Evolutionary conservation across 2,329 filamentous ascomycete species (phyloP).

Genomic region (Fusarium sp.): DNA sequence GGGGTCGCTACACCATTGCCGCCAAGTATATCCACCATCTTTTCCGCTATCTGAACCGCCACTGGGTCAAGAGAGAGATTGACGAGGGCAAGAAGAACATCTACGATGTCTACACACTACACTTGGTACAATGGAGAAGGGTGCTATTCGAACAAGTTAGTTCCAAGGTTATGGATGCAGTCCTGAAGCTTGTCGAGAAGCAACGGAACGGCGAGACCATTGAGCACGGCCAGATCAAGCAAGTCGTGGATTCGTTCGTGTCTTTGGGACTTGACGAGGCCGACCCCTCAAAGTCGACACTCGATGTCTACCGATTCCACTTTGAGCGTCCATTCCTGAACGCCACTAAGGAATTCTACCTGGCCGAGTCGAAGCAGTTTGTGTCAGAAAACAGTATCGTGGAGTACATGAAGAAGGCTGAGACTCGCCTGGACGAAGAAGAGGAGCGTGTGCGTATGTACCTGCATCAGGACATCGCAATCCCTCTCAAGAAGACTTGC

Average conservation of each 20-base stretch:
- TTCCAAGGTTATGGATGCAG: slow-evolving; percentile 92
- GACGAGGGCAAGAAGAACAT: slow-evolving; percentile 99
- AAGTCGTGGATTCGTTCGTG: slow-evolving; percentile 95
- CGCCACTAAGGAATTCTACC: slow-evolving; percentile 88
- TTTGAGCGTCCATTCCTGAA: slow-evolving; percentile 94
- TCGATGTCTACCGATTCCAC: slow-evolving; percentile 92
- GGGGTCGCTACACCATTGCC: slow-evolving; percentile 93
- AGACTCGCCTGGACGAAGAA: slow-evolving; percentile 88
- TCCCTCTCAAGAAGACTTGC: slow-evolving; percentile 86
- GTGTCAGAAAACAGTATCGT: slow-evolving; percentile 97
- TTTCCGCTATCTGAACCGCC: slow-evolving; percentile 94
- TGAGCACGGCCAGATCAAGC: slow-evolving; percentile 96
- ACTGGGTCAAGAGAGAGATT: slow-evolving; percentile 99
- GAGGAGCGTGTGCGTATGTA: slow-evolving; percentile 94
- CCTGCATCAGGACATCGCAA: slow-evolving; percentile 88
- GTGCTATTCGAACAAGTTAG: slow-evolving; percentile 90
- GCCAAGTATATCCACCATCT: slow-evolving; percentile 98
- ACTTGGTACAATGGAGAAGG: slow-evolving; percentile 94
- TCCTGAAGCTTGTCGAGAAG: slow-evolving; percentile 95
- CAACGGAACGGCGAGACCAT: slow-evolving; percentile 98
- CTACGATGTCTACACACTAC: slow-evolving; percentile 97
- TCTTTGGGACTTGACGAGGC: slow-evolving; percentile 94
- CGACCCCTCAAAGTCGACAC: slow-evolving; percentile 91
- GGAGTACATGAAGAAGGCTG: slow-evolving; percentile 99
- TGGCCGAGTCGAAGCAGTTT: slow-evolving; percentile 92